phyloP scores from a whole-genome alignment of 2,329 filamentous ascomycete species.

The Aspergillus nomiae region DNA sequence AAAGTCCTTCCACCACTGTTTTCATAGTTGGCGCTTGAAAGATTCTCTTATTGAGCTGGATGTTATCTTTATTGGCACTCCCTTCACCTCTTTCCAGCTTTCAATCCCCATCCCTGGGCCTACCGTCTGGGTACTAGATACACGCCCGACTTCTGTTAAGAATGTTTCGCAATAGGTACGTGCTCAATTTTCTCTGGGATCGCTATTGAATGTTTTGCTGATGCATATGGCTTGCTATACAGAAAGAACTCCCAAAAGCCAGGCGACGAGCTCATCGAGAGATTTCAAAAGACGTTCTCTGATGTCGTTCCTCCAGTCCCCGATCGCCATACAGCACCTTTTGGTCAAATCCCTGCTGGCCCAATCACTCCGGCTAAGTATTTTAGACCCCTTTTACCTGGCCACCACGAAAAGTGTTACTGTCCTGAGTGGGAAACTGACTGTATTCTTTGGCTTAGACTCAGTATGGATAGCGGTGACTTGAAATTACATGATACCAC shows the following conservation, averaged over 20 bases:
- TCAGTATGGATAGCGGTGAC: slow-evolving; percentile 50
- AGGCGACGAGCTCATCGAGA: slow-evolving; percentile 77
- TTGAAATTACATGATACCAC: slow-evolving; percentile 81
- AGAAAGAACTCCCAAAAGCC: slow-evolving; percentile 84
- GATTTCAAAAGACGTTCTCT: slow-evolving; percentile 82
- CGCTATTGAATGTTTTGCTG: slow-evolving; percentile 12
- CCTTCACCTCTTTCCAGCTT: neutral
- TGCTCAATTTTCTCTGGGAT: slow-evolving; percentile 16
- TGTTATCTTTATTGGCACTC: slow-evolving; percentile 11
- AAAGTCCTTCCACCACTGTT: neutral
- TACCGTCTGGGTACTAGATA: neutral
- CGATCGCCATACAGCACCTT: slow-evolving; percentile 34
- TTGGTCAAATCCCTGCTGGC: slow-evolving; percentile 23
- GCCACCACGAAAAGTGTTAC: neutral
- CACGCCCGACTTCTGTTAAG: slow-evolving; percentile 6
- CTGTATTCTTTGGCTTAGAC: slow-evolving; percentile 33
- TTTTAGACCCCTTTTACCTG: neutral
- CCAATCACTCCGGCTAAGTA: slow-evolving; percentile 30
- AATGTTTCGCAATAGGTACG: slow-evolving; percentile 55
- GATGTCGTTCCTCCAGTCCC: slow-evolving; percentile 60
- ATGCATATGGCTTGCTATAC: slow-evolving; percentile 17
- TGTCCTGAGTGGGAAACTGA: slow-evolving; percentile 13
- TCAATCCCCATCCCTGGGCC: neutral
- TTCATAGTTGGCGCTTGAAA: neutral
- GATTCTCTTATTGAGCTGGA: slow-evolving; percentile 10